Evolutionary conservation across 2,329 filamentous ascomycete species (phyloP), one percentile per base, ranked within the genome.

Genomic region (Sporothrix humicola): DNA sequence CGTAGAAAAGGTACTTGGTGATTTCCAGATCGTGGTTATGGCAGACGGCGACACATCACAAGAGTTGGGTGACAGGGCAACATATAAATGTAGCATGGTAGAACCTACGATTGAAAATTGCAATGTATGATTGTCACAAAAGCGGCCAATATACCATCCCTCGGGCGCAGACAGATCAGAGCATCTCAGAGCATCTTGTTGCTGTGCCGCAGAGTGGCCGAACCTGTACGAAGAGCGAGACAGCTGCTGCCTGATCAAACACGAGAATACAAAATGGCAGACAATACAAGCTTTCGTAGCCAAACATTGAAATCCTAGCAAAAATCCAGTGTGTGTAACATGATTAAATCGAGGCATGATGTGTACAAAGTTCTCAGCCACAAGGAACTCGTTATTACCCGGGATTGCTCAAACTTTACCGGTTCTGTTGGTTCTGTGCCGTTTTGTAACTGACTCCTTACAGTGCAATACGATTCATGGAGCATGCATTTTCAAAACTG

Each of bases 401-500:
- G 52, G 17, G 52, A 54, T 54, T 54, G 52, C 6, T 4, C 8
- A 20, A 26, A 23, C 17, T 56, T 56, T 56, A 56, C 54, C 20
- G 54, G 54, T 8, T 56, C 54, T 56, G 54, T 56, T 56, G 54
- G 54, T 56, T 26, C 20, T 56, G n/a, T 10, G 54, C n/a, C 54
- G 9, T 13, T 56, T 26, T 2, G 15, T 48, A 48, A 9, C 2
- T 37, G 31, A 37, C n/a, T n/a, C n/a, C n/a, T n/a, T n/a, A n/a
- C n/a, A n/a, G n/a, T n/a, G n/a, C n/a, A n/a, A n/a, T n/a, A n/a
- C n/a, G n/a, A n/a, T n/a, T n/a, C n/a, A n/a, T n/a, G n/a, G 31
- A 37, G 31, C 31, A 37, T 37, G 5, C 31, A 37, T 37, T 37
- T 2, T 2, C 31, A 37, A 37, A 5, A 37, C 31, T 37, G 31